Base-by-base conservation (phyloP, 768 basidiomycete species). In the Coprinopsis sp. region DNA sequence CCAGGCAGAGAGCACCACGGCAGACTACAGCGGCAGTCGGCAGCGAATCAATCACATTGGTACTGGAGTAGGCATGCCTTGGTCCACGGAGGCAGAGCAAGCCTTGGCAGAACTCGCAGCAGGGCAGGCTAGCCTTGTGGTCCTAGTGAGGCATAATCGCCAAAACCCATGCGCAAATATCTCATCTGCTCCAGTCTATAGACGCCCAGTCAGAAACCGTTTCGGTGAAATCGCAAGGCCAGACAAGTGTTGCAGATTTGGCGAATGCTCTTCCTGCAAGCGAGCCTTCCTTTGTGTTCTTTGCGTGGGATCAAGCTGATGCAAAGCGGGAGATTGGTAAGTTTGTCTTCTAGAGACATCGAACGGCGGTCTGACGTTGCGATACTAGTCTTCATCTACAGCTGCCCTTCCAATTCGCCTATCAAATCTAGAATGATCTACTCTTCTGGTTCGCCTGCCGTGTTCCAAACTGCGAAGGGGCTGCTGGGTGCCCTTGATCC, bases 371-470 rank as follows among this genome's bases (percentile, higher is more conserved):
- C 22, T 37, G 24, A 42, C 25, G 23, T 29, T 24, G 18, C 24
- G 22, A 33, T 40, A 7, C 7, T 51, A 91, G 87, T 88, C 40
- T 93, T 92, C 65, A 87, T 96, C 47, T 98, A 97, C 65, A 87
- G 87, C 16, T 98, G 94, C 62, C 94, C 94, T 0, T 76, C 82
- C 3, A 58, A 65, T 12, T 90, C 87, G 5, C 87, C 88, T 1
- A 75, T 96, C 66, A 91, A 90, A 58, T 72, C 83, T 51, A 78
- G 92, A 34, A 93, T 98, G 89, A 60, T 96, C 28, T 95, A 94
- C 65, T 90, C 91, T 0, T 82, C 85, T 2, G 82, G 81, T 7
- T 78, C 78, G 10, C 55, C 71, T 8, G 63, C 76, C 16, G 72
- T 84, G 6, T 84, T 78, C 56, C 70, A 73, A 41, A 66, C 76